Evolutionary conservation across 2,329 filamentous ascomycete genomes (phyloP).

Genomic region (Diaporthe sp.): DNA sequence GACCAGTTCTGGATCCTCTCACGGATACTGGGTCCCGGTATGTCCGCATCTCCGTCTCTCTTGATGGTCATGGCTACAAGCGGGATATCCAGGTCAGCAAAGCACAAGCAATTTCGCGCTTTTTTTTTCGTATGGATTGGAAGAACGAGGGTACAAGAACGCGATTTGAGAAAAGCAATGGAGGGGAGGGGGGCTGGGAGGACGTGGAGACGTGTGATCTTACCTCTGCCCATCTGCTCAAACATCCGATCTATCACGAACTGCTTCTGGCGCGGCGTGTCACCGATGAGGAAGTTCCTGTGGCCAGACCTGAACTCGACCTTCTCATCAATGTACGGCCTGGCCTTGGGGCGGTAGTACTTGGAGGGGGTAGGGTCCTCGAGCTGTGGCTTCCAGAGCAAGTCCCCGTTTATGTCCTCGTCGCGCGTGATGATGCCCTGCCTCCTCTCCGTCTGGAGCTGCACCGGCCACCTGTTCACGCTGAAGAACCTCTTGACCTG

Average conservation of each 20-base stretch:
- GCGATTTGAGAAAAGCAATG: background rate
- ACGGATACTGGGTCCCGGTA: background rate
- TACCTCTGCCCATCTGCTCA: slow-evolving; percentile 30
- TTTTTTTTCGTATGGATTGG: too few species aligned
- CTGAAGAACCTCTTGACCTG: slow-evolving; percentile 51
- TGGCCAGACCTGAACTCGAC: slow-evolving; percentile 43
- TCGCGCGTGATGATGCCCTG: slow-evolving; percentile 44
- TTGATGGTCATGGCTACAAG: slow-evolving; percentile 13
- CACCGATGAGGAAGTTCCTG: slow-evolving; percentile 49
- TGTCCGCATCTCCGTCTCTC: background rate
- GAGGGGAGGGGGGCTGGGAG: too few species aligned
- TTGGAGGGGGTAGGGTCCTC: slow-evolving; percentile 40
- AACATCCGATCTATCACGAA: slow-evolving; percentile 39
- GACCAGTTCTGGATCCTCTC: background rate
- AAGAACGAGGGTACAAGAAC: too few species aligned
- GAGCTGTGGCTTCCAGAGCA: slow-evolving; percentile 42
- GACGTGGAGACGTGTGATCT: background rate
- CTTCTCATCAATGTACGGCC: slow-evolving; percentile 39
- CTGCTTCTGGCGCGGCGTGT: slow-evolving; percentile 49
- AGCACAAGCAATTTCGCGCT: background rate
- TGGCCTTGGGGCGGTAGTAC: slow-evolving; percentile 39
- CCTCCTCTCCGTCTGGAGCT: slow-evolving; percentile 48
- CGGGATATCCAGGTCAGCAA: background rate
- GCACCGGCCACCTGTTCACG: slow-evolving; percentile 59
- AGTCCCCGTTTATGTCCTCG: slow-evolving; percentile 41